phyloP scores from a whole-genome alignment of 2,329 filamentous ascomycete genomes.

The Trichoderma sp. region DNA sequence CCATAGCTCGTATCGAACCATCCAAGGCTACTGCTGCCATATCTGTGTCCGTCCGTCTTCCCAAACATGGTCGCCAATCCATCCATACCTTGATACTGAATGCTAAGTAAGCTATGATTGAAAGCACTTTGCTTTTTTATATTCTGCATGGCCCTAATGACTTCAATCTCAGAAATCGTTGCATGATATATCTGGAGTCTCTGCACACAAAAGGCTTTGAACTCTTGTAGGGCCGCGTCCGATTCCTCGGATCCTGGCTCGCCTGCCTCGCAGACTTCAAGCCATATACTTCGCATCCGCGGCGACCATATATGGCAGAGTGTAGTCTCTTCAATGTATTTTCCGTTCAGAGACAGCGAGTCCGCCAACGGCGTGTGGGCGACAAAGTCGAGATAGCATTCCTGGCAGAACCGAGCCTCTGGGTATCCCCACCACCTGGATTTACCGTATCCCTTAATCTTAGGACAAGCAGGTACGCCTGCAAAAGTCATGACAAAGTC shows the following conservation, averaged over 20 bases:
- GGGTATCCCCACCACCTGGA: conserved; percentile 40
- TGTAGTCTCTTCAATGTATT: conserved; percentile 29
- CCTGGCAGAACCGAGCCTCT: conserved; percentile 38
- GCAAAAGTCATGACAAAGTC: conserved; percentile 36
- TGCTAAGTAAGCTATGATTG: not conserved
- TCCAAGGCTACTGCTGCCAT: conserved; percentile 4
- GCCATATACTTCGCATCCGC: conserved; percentile 41
- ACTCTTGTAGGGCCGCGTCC: conserved; percentile 30
- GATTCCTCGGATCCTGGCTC: conserved; percentile 31
- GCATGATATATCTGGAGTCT: not conserved
- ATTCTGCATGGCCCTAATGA: not conserved
- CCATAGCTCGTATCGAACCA: conserved; percentile 14
- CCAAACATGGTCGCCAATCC: not conserved
- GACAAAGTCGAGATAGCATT: conserved; percentile 40
- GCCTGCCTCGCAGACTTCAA: conserved; percentile 34
- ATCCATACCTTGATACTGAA: conserved; percentile 14
- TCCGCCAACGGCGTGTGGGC: conserved; percentile 33
- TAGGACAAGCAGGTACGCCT: conserved; percentile 33
- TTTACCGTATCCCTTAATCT: conserved; percentile 31
- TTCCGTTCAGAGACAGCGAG: conserved; percentile 32
- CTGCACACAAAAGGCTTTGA: conserved; percentile 23
- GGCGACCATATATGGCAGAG: conserved; percentile 44
- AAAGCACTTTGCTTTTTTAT: not conserved
- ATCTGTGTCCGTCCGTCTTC: not conserved
- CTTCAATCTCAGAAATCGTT: conserved; percentile 8